Conservation (phyloP, 129 eudicot species). For the Tanacetum coccineum region DNA sequence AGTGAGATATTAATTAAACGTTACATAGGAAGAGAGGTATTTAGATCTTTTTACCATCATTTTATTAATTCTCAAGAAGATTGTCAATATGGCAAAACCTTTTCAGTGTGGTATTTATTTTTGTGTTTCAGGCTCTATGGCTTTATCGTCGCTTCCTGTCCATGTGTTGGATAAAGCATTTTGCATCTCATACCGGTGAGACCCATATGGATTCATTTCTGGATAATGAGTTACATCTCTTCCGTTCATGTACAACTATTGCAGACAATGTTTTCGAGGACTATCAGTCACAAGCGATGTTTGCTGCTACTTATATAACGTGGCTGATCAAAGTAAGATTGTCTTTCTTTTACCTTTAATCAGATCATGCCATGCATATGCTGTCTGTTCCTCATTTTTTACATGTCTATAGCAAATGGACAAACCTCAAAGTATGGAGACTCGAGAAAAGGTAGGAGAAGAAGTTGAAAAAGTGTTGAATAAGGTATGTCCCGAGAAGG, state of each 20-base stretch:
- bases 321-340: constrained; percentile 68
- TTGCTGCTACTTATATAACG: constrained; percentile 65
- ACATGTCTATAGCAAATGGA: constrained; percentile 47
- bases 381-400: not conserved
- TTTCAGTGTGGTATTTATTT: constrained; percentile 4
- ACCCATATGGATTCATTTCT: constrained; percentile 32
- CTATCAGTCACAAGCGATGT: constrained; percentile 62
- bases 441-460: constrained; percentile 31
- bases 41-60: constrained; percentile 2
- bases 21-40: constrained; percentile 84
- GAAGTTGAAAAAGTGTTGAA: constrained; percentile 38
- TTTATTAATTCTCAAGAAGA: not conserved
- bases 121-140: constrained; percentile 68
- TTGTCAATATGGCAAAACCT: constrained; percentile 1
- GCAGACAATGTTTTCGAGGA: constrained; percentile 69
- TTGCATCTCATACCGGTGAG: constrained; percentile 27
- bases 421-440: constrained; percentile 27
- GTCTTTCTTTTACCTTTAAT: not conserved
- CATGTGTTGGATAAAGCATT: constrained; percentile 58
- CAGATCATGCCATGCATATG: not conserved
- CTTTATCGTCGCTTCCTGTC: constrained; percentile 87
- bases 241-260: constrained; percentile 46
- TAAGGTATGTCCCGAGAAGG: constrained; percentile 55
- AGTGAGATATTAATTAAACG: constrained; percentile 53
- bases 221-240: constrained; percentile 49